Evolutionary conservation across 2,329 filamentous ascomycete genomes (phyloP).

Genomic region (Botrytis cinerea): DNA sequence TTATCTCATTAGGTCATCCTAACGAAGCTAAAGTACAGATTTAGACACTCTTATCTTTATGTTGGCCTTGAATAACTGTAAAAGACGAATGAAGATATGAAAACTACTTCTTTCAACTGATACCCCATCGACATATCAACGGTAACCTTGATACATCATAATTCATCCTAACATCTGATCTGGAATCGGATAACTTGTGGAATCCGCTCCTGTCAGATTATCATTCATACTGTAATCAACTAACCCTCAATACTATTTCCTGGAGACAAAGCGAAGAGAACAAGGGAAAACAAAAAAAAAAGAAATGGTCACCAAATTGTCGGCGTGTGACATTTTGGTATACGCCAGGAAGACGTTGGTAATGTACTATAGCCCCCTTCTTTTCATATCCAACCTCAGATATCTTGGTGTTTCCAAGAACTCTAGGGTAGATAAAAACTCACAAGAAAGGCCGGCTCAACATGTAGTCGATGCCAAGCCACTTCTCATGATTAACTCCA

Average conservation of each 20-base stretch:
- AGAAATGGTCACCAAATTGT: not conserved
- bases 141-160: not conserved
- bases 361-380: not conserved
- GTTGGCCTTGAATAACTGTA: not conserved
- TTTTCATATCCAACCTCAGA: not conserved
- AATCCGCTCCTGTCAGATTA: not conserved
- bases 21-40: not conserved
- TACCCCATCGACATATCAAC: not conserved
- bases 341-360: not conserved
- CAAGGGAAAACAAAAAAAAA: not conserved
- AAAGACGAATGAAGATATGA: not conserved
- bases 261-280: not conserved
- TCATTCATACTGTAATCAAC: no score
- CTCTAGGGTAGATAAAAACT: not conserved
- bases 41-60: not conserved
- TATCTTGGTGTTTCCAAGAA: not conserved
- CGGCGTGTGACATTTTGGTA: not conserved
- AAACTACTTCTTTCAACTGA: not conserved
- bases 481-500: slow-evolving; percentile 4
- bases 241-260: not conserved
- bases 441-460: not conserved
- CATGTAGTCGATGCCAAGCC: not conserved
- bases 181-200: not conserved
- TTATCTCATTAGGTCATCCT: not conserved
- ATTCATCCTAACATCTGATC: no score